A percentile compares a stretch with the other conserved stretches of the same genome.
Conservation (phyloP, 306 rosid genomes). For the Lathyrus aphaca region DNA sequence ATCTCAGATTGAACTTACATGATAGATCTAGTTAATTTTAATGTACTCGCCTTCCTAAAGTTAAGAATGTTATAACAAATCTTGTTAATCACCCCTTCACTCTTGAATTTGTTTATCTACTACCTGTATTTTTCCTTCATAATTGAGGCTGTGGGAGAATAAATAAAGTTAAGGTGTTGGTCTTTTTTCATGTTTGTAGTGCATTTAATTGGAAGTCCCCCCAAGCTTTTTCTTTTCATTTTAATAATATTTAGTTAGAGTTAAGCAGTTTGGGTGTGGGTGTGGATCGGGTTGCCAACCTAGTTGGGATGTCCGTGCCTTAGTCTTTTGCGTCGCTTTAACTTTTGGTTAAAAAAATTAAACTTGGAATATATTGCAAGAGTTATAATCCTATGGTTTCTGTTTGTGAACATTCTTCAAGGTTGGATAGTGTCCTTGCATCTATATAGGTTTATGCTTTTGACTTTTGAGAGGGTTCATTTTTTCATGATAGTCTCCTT, state of each 20-base stretch:
- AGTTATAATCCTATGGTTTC: constrained; percentile 12
- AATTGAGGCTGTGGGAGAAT: constrained; percentile 21
- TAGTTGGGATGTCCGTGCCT: no score
- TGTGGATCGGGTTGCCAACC: no score
- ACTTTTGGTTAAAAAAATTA: no score
- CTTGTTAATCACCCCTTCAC: not conserved
- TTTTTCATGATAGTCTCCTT: constrained; percentile 15
- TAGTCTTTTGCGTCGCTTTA: no score
- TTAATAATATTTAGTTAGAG: no score
- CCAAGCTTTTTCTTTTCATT: no score
- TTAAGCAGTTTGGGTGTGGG: no score
- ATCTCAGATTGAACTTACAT: constrained; percentile 17
- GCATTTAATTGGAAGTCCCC: constrained; percentile 1
- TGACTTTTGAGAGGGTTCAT: not conserved
- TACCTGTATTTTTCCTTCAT: constrained; percentile 1
- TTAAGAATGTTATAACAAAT: constrained; percentile 4
- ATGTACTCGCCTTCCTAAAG: constrained; percentile 13
- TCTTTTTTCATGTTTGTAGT: not conserved
- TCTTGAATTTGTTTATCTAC: constrained; percentile 12
- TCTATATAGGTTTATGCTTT: constrained; percentile 4
- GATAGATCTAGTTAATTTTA: constrained; percentile 20
- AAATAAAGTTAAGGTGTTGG: constrained; percentile 11
- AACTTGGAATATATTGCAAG: constrained; percentile 6
- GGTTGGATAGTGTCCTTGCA: constrained; percentile 11
- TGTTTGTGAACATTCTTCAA: not conserved